Evolutionary conservation across 257 asterid species (phyloP).

Genomic region (Primulina tabacum): DNA sequence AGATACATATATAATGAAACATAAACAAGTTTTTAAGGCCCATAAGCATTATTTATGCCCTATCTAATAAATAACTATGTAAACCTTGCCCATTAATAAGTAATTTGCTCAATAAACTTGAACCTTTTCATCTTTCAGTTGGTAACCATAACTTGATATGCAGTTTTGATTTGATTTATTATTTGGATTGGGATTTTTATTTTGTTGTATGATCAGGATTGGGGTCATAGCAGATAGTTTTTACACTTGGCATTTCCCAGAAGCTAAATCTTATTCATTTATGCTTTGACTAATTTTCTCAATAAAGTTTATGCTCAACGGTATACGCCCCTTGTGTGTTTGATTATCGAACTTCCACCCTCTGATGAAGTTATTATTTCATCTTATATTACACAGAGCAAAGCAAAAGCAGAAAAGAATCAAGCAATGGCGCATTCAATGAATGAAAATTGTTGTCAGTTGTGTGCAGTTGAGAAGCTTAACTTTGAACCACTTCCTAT

Average conservation of each 20-base stretch:
- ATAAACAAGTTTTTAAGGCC: too few relatives aligned
- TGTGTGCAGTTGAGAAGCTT: constrained; percentile 98
- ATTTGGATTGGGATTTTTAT: background rate
- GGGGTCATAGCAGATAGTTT: constrained; percentile 6
- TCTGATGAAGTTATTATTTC: constrained; percentile 9
- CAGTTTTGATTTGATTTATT: background rate
- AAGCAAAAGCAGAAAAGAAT: constrained; percentile 87
- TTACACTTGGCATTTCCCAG: constrained; percentile 14
- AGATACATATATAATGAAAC: too few relatives aligned
- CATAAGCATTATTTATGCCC: too few relatives aligned
- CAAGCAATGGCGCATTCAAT: constrained; percentile 90
- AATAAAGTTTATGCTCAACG: constrained; percentile 14
- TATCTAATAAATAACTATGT: too few relatives aligned
- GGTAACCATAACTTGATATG: background rate
- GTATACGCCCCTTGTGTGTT: constrained; percentile 17
- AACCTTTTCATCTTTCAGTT: too few relatives aligned
- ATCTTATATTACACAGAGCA: constrained; percentile 58
- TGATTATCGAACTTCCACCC: background rate
- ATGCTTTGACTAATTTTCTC: constrained; percentile 14
- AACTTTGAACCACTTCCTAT: constrained; percentile 96
- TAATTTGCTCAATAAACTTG: too few relatives aligned
- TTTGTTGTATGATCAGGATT: constrained; percentile 6
- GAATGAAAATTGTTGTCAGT: constrained; percentile 95
- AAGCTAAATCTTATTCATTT: constrained; percentile 11
- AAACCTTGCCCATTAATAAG: too few relatives aligned